Percentiles rank a stretch among this genome's conserved stretches.
phyloP scores from a whole-genome alignment of 768 basidiomycete species.

The Psilocybe sp. region DNA sequence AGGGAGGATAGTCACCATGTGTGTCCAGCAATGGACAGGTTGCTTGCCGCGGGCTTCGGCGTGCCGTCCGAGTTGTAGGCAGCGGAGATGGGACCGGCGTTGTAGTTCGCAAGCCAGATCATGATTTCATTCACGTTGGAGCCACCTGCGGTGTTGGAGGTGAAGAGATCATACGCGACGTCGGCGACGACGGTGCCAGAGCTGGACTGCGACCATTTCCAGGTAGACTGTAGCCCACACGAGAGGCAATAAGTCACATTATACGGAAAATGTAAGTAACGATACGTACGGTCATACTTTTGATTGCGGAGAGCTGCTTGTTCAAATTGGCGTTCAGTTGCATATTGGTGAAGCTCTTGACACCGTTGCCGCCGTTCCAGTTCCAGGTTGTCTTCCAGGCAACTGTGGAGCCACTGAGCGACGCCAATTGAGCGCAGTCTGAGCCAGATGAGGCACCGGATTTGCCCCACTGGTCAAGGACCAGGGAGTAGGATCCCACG shows the following conservation, averaged over 20 bases:
- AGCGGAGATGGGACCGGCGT: constrained; percentile 56
- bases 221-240: constrained; percentile 35
- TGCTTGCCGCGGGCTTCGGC: constrained; percentile 42
- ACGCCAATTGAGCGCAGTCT: constrained; percentile 47
- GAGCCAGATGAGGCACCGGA: constrained; percentile 42
- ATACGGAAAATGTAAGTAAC: not conserved
- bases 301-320: constrained; percentile 50
- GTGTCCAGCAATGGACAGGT: constrained; percentile 44
- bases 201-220: constrained; percentile 52
- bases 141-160: constrained; percentile 47
- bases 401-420: constrained; percentile 37
- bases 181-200: constrained; percentile 46
- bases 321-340: constrained; percentile 49
- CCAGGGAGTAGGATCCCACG: constrained; percentile 45
- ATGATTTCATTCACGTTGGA: constrained; percentile 51
- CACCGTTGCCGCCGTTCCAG: constrained; percentile 48
- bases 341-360: constrained; percentile 65
- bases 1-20: constrained; percentile 37
- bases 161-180: constrained; percentile 66
- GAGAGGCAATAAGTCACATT: not conserved
- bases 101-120: constrained; percentile 63
- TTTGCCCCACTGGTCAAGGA: constrained; percentile 47
- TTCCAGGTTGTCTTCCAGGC: constrained; percentile 52
- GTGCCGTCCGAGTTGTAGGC: constrained; percentile 43
- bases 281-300: constrained; percentile 49